Percentiles rank a stretch among this genome's conserved stretches.
phyloP scores from a whole-genome alignment of 305 asterid genomes.

The Solanum hybrid region DNA sequence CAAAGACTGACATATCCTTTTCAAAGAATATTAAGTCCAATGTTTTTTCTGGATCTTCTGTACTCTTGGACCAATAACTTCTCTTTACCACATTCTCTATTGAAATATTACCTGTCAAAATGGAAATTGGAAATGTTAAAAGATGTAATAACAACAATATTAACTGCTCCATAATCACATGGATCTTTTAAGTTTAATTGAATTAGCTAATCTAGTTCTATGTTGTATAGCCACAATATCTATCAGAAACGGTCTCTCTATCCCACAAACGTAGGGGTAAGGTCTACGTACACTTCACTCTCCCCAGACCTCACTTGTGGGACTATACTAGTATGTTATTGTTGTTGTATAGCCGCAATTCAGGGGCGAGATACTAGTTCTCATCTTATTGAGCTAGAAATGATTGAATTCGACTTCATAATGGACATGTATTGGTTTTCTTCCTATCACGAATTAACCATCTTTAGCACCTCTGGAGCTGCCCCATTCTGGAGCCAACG shows the following conservation, averaged over 20 bases:
- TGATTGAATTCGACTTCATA: neutral
- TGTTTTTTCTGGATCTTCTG: conserved; percentile 34
- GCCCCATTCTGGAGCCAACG: neutral
- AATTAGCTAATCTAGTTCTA: neutral
- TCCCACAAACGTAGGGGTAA: neutral
- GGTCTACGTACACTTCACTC: neutral
- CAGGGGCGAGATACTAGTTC: neutral
- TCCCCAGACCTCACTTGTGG: neutral
- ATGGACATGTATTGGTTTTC: neutral
- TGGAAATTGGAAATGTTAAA: neutral
- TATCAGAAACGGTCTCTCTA: neutral
- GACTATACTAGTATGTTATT: neutral
- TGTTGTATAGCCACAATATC: neutral
- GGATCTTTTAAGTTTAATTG: neutral
- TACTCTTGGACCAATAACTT: conserved; percentile 27
- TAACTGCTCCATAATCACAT: neutral
- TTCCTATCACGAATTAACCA: neutral
- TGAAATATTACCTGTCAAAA: conserved; percentile 18
- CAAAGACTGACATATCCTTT: conserved; percentile 25
- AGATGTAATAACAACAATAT: neutral
- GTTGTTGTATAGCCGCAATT: neutral
- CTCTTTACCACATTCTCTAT: conserved; percentile 11
- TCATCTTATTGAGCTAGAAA: neutral
- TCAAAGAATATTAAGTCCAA: conserved; percentile 35
- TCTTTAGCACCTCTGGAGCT: neutral